Conservation (phyloP, 306 rosid species). For the Hippophae gyantsensis region DNA sequence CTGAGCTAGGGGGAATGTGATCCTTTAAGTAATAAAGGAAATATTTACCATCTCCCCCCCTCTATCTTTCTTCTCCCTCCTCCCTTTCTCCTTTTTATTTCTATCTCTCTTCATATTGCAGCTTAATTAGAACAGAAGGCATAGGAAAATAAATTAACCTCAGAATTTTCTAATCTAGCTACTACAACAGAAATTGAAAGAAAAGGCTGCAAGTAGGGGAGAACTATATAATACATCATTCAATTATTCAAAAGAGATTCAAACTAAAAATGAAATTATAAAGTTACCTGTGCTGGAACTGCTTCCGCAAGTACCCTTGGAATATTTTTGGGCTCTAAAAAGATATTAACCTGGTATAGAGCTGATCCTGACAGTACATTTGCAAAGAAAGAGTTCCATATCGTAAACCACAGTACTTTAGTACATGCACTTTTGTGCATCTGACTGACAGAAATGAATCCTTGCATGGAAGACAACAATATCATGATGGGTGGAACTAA, state of each 20-base stretch:
- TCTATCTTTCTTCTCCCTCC: no score
- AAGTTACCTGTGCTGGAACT: conserved; percentile 76
- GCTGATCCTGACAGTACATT: conserved; percentile 73
- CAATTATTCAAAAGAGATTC: neutral
- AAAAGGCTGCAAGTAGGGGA: neutral
- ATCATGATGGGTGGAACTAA: conserved; percentile 71
- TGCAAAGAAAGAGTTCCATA: conserved; percentile 91
- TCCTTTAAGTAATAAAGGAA: no score
- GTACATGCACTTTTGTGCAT: conserved; percentile 61
- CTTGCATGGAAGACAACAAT: conserved; percentile 65
- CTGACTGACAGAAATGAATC: conserved; percentile 57
- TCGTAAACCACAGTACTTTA: conserved; percentile 64
- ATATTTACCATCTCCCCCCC: no score
- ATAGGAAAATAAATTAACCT: no score
- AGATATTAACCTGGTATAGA: conserved; percentile 46
- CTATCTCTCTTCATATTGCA: no score
- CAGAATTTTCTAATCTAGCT: no score
- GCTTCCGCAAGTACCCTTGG: conserved; percentile 68
- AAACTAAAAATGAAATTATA: conserved; percentile 4
- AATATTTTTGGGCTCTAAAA: conserved; percentile 70
- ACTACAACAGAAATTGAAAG: no score
- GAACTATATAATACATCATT: conserved; percentile 1
- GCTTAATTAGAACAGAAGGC: no score
- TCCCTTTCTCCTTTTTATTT: no score
- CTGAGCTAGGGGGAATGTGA: no score